A percentile compares a stretch with the other conserved stretches of the same genome.
phyloP scores from a whole-genome alignment of 192 early-diverging fungal genomes.

The Rhizoclosmatium globosum region DNA sequence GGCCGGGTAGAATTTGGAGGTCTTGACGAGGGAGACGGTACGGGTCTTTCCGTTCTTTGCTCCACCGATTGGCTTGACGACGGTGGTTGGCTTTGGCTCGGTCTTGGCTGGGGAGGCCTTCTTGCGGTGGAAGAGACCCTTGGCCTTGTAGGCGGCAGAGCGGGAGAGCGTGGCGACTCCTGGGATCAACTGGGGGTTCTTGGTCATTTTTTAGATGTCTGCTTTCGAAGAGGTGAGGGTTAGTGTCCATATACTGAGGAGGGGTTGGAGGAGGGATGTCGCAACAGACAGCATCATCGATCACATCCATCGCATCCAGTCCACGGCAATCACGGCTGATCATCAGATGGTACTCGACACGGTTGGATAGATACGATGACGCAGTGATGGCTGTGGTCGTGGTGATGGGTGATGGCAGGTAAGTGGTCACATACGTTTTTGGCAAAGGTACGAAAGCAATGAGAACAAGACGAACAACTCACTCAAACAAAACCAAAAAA shows the following conservation, averaged over 20 bases:
- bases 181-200: constrained; percentile 82
- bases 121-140: constrained; percentile 89
- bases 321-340: not conserved
- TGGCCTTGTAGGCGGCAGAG: constrained; percentile 83
- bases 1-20: constrained; percentile 82
- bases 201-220: constrained; percentile 35
- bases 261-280: not conserved
- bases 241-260: not conserved
- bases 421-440: too few relatives aligned
- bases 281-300: not conserved
- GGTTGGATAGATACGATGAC: not conserved
- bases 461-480: too few relatives aligned
- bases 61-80: constrained; percentile 77
- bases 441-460: too few relatives aligned
- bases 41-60: constrained; percentile 85
- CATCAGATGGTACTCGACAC: not conserved
- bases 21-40: constrained; percentile 73
- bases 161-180: constrained; percentile 87
- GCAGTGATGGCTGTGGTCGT: constrained; percentile 3
- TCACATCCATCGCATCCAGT: not conserved
- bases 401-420: not conserved
- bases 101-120: constrained; percentile 65
- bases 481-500: too few relatives aligned
- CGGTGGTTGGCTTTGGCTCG: constrained; percentile 60
- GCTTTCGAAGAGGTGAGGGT: not conserved